Base-by-base conservation (phyloP, 345 rosid genomes). In the Populus simonii region DNA sequence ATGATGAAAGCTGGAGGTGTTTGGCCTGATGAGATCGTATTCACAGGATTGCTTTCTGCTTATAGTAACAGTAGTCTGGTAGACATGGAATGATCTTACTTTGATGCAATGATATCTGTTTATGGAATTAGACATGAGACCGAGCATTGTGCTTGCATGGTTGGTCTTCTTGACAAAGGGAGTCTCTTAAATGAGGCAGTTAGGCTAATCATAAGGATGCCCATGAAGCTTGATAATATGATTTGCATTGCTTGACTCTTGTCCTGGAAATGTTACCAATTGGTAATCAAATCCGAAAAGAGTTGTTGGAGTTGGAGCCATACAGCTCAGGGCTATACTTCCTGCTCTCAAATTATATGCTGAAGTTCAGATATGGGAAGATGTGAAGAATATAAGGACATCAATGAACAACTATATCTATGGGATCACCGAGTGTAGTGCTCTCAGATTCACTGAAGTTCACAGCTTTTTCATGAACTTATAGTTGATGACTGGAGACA, bases 91-190 rank as follows among this genome's bases (percentile, higher is more conserved):
- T 33, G 35, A 33, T 33, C 4, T 33, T 33, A 33, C 35, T 33
- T 33, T 87, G 31, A 80, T 70, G 74, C 80, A 25, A 87, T 88
- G 91, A 82, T 77, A 59, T 76, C 49, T 39, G 84, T 82, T 12
- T 83, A 80, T 35, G 84, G 86, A 62, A 27, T 91, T 78, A 76
- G 22, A 23, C 89, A 84, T 29, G 85, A 76, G 75, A 88, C 86
- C 76, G 90, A 89, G 62, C 92, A 88, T 77, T 89, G 88, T 23
- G 90, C 91, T 13, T 87, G 91, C 83, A 83, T 89, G 84, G 85
- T 89, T 17, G 92, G 86, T 77, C 82, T 89, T 78, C 51, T 85
- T 33, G 89, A 92, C 36, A 77, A 83, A 80, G 85, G 84, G 27
- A 91, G 90, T 67, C 45, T 79, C 78, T 71, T 85, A 3, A 73